Evolutionary conservation across 1,284 basidiomycete species (phyloP), one percentile per base, ranked within the genome.

Genomic region (Moniliophthora roreri): DNA sequence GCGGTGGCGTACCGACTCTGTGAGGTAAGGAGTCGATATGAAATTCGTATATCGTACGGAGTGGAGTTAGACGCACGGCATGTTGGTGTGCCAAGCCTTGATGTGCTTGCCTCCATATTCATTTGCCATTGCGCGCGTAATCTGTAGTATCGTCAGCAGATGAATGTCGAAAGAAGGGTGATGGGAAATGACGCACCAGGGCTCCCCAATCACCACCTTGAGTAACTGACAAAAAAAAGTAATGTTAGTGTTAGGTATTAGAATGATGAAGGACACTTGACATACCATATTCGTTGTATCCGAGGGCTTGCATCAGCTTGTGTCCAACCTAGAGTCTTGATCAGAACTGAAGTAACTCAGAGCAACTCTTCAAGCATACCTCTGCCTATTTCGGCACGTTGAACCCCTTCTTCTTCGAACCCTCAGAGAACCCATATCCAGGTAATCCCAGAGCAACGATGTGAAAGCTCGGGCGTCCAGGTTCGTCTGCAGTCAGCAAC

Each of bases 371-470:
- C 32, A 9, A 38, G 51, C 52, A 9, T 46, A 68, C 73, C 62
- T 77, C 71, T 7, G 73, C 75, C 50, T 71, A 73, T 50, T 71
- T 68, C 15, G 57, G 20, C 2, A 64, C 16, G 11, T 46, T 51
- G 42, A 72, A 72, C 1, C 68, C 67, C 35, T 64, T 65, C 51
- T 65, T 69, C 7, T 61, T 62, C 3, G 69, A 61, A 26, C 56
- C 77, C 39, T 81, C 69, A 0, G 81, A 81, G 62, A 80, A 81
- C 0, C 78, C 78, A 59, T 60, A 84, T 0, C 77, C 77, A 7
- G 81, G 81, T 8, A 82, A 62, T 52, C 77, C 75, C 2, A 73
- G 57, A 0, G 73, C 76, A 0, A 84, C 78, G 7, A 84, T 77
- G 54, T 76, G 74, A 58, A 82, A 75, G 66, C 3, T 77, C 72